A percentile compares a stretch with the other conserved stretches of the same genome.
phyloP scores from a whole-genome alignment of 2,329 filamentous ascomycete genomes.

The Cytospora piceicola region DNA sequence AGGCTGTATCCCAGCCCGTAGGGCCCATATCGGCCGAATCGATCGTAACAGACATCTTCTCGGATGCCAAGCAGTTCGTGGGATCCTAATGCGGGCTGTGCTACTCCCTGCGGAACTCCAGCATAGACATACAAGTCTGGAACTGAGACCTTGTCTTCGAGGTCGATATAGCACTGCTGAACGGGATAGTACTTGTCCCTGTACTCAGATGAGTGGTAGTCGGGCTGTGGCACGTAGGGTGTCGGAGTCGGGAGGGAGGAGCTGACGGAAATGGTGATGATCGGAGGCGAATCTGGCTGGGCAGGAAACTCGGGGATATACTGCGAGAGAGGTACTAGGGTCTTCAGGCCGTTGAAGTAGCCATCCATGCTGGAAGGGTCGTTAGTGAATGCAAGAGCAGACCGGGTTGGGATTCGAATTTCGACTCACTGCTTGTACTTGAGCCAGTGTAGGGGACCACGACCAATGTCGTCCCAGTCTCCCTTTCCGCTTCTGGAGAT shows the following conservation, averaged over 20 bases:
- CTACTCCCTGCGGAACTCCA: constrained; percentile 75
- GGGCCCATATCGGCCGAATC: constrained; percentile 80
- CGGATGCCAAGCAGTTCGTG: constrained; percentile 74
- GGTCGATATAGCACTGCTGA: constrained; percentile 66
- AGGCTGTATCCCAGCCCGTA: constrained; percentile 85
- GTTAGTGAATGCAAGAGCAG: constrained; percentile 21
- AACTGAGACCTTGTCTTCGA: constrained; percentile 56
- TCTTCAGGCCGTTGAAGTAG: constrained; percentile 79
- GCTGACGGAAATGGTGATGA: constrained; percentile 41
- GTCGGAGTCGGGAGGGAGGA: constrained; percentile 48
- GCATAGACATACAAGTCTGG: constrained; percentile 70
- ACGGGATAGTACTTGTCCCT: constrained; percentile 55
- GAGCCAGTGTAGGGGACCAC: constrained; percentile 43
- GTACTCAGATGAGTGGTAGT: constrained; percentile 63
- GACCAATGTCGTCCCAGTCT: constrained; percentile 32
- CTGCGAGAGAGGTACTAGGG: constrained; percentile 64
- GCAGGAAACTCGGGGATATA: constrained; percentile 77
- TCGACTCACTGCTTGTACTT: constrained; percentile 48
- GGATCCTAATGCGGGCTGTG: constrained; percentile 77
- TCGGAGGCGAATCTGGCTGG: constrained; percentile 34
- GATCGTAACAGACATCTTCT: constrained; percentile 84
- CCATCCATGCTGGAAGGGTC: constrained; percentile 66
- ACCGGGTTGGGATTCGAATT: neutral
- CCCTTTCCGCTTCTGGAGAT: constrained; percentile 36
- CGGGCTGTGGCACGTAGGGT: constrained; percentile 71